Percentiles rank a stretch among this genome's conserved stretches.
Evolutionary conservation across 108 stramenopile genomes (phyloP).

Genomic region (Nitzschia palea): DNA sequence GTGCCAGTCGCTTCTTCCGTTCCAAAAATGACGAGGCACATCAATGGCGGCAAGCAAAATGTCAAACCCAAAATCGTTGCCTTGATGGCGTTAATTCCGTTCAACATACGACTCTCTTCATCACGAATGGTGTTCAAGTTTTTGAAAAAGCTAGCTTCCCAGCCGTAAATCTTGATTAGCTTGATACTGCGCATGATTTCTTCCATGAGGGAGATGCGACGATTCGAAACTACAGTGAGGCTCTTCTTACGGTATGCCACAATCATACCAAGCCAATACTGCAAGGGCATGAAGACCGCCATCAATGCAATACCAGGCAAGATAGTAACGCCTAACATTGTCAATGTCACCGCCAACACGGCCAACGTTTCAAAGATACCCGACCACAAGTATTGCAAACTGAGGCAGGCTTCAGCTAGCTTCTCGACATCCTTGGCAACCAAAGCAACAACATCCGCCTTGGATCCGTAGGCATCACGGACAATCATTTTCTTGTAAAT

Average conservation of each 20-base stretch:
- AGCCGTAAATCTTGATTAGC: constrained; percentile 96
- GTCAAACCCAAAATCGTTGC: constrained; percentile 82
- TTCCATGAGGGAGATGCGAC: constrained; percentile 87
- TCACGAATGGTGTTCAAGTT: constrained; percentile 73
- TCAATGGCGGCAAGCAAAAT: too few species aligned
- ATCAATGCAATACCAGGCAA: constrained; percentile 93
- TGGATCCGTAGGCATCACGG: too few species aligned
- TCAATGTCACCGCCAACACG: too few species aligned
- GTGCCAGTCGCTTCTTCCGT: too few species aligned
- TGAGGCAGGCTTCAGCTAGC: too few species aligned
- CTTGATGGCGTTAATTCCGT: constrained; percentile 69
- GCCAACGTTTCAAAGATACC: too few species aligned
- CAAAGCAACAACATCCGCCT: too few species aligned
- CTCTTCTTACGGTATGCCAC: constrained; percentile 78
- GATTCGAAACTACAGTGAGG: constrained; percentile 75
- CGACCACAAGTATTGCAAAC: too few species aligned
- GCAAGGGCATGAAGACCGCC: constrained; percentile 79
- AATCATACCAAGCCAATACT: constrained; percentile 64
- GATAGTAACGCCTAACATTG: too few species aligned
- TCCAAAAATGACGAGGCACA: too few species aligned
- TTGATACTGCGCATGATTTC: constrained; percentile 90
- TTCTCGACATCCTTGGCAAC: too few species aligned
- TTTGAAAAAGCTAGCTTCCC: constrained; percentile 90
- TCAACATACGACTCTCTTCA: constrained; percentile 74
- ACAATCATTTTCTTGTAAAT: too few species aligned